Evolutionary conservation across 306 rosid genomes (phyloP).

Genomic region (Hippophae tibetana): DNA sequence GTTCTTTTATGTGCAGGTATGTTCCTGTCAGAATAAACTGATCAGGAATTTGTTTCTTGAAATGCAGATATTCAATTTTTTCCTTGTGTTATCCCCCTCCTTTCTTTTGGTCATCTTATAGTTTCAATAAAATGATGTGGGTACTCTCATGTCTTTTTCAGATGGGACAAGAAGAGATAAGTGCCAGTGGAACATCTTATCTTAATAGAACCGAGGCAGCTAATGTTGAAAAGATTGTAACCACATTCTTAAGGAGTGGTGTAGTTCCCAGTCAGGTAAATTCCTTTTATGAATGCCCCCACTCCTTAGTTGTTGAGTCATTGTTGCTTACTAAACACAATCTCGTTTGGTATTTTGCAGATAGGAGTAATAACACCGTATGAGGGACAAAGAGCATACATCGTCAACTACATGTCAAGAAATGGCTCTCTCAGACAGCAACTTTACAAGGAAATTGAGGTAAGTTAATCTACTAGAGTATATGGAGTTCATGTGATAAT

Average conservation of each 20-base stretch:
- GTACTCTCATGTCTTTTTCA: slow-evolving; percentile 23
- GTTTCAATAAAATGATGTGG: no score
- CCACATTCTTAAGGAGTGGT: slow-evolving; percentile 96
- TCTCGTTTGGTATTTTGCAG: slow-evolving; percentile 20
- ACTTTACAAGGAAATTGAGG: slow-evolving; percentile 99
- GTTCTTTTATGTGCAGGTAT: slow-evolving; percentile 98
- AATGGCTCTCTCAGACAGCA: slow-evolving; percentile 98
- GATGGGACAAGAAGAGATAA: slow-evolving; percentile 99
- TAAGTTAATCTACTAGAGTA: slow-evolving; percentile 3
- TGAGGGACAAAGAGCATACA: slow-evolving; percentile 97
- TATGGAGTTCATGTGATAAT: neutral
- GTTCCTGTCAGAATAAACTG: neutral
- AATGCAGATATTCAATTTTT: neutral
- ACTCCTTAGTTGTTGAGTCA: no score
- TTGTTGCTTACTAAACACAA: no score
- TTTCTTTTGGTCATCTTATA: neutral
- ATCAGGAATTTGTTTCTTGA: neutral
- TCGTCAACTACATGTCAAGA: slow-evolving; percentile 94
- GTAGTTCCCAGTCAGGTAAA: slow-evolving; percentile 93
- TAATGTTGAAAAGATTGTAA: slow-evolving; percentile 96
- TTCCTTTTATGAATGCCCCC: neutral
- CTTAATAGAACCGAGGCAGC: slow-evolving; percentile 99
- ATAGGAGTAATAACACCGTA: slow-evolving; percentile 98
- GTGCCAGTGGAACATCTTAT: slow-evolving; percentile 97
- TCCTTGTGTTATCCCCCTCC: neutral